Evolutionary conservation across 345 rosid genomes (phyloP).

Genomic region (Limnanthes douglasii): DNA sequence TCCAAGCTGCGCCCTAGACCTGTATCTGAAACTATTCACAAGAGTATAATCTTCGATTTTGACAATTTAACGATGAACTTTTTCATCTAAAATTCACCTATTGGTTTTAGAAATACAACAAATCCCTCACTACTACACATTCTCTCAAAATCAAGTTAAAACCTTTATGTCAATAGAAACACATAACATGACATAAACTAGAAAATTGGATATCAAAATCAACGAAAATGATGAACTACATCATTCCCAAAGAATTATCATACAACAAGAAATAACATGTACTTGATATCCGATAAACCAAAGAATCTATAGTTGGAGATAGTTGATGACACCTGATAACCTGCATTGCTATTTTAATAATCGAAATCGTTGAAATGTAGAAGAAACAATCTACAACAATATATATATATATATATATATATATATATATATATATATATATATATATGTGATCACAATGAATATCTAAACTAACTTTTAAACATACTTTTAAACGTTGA

Average conservation of each 20-base stretch:
- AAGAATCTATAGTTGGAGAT: conserved; percentile 13
- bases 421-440: background rate
- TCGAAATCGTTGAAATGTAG: conserved; percentile 68
- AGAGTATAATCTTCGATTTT: background rate
- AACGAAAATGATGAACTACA: too few species aligned
- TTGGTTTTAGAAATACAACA: too few species aligned
- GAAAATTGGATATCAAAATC: too few species aligned
- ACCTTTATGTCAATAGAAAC: background rate
- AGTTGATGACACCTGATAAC: conserved; percentile 39
- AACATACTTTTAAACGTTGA: conserved; percentile 14
- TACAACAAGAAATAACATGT: conserved; percentile 5
- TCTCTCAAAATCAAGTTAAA: too few species aligned
- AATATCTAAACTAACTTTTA: conserved; percentile 9
- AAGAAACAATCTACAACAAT: conserved; percentile 44
- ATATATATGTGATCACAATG: background rate
- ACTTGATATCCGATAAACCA: conserved; percentile 41
- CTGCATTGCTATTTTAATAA: conserved; percentile 48
- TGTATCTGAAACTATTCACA: conserved; percentile 53
- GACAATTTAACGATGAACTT: conserved; percentile 2
- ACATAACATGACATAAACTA: background rate
- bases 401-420: background rate
- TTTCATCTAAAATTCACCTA: too few species aligned
- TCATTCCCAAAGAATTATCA: background rate
- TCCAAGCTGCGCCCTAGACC: conserved; percentile 49
- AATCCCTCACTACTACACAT: too few species aligned